phyloP scores from a whole-genome alignment of 2,329 filamentous ascomycete species.

The Mariannaea elegans region DNA sequence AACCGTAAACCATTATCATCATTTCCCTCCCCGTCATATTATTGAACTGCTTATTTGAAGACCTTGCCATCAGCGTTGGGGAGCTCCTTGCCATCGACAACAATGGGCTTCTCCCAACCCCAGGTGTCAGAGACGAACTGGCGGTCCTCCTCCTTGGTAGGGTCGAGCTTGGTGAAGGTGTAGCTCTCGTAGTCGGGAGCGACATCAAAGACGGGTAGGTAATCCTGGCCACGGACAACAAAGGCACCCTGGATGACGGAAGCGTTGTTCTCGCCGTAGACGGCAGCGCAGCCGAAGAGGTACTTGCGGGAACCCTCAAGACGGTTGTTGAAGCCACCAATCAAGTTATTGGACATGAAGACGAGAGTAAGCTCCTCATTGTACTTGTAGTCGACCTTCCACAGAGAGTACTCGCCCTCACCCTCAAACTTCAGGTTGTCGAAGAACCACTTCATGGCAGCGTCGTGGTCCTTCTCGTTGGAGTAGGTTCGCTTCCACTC shows the following conservation, averaged over 20 bases:
- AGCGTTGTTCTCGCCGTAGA: conserved; percentile 89
- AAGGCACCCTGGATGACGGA: conserved; percentile 94
- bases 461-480: conserved; percentile 82
- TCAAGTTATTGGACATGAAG: conserved; percentile 99
- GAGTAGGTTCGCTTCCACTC: conserved; percentile 99
- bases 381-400: conserved; percentile 98
- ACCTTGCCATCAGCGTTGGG: conserved; percentile 93
- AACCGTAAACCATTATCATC: conserved; percentile 48
- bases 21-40: conserved; percentile 28
- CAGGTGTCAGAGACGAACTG: conserved; percentile 88
- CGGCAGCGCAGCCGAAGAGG: conserved; percentile 89
- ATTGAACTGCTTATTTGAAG: conserved; percentile 81
- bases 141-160: conserved; percentile 82
- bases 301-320: conserved; percentile 98
- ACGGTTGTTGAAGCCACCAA: conserved; percentile 97
- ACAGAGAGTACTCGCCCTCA: conserved; percentile 81
- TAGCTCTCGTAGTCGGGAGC: conserved; percentile 98
- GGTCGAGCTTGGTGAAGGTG: conserved; percentile 95
- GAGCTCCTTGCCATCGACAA: conserved; percentile 87
- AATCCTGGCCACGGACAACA: conserved; percentile 91
- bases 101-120: conserved; percentile 89
- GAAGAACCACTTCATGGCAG: conserved; percentile 97
- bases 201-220: conserved; percentile 88
- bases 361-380: conserved; percentile 95
- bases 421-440: conserved; percentile 89